Percentiles rank a stretch among this genome's conserved stretches.
Conservation (phyloP, 2,329 filamentous ascomycete genomes). For the Rutstroemia sp. region DNA sequence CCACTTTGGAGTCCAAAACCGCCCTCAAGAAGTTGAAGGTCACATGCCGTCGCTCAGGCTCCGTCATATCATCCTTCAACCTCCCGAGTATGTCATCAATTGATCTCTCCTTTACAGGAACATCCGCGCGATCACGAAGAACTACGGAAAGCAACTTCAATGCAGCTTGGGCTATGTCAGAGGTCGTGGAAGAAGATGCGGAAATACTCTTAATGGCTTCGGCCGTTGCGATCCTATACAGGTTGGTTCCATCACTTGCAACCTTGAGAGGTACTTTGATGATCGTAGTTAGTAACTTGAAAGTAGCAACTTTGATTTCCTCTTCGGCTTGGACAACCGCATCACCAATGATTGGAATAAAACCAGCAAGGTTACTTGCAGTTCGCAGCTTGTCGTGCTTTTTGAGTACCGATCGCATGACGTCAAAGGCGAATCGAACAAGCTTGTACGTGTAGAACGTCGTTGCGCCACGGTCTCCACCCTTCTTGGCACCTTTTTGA, state of each 20-base stretch:
- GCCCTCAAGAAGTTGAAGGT: conserved; percentile 92
- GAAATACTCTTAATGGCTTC: conserved; percentile 81
- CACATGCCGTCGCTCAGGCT: conserved; percentile 84
- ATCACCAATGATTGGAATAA: conserved; percentile 84
- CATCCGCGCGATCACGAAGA: conserved; percentile 70
- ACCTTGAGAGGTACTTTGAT: conserved; percentile 73
- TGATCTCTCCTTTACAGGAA: conserved; percentile 71
- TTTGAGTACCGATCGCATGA: conserved; percentile 76
- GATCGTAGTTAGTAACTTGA: conserved; percentile 77
- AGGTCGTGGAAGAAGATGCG: conserved; percentile 67
- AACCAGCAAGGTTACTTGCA: conserved; percentile 71
- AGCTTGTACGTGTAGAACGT: conserved; percentile 83
- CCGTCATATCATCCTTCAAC: conserved; percentile 81
- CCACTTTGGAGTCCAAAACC: conserved; percentile 74
- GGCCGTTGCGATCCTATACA: conserved; percentile 71
- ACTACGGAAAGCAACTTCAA: conserved; percentile 83
- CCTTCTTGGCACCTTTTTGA: conserved; percentile 71
- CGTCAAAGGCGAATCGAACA: conserved; percentile 77
- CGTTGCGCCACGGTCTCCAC: conserved; percentile 61
- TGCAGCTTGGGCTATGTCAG: conserved; percentile 78
- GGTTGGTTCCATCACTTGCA: conserved; percentile 49
- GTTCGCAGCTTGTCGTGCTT: conserved; percentile 79
- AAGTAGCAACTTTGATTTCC: conserved; percentile 82
- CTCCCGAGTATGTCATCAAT: conserved; percentile 76
- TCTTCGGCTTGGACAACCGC: conserved; percentile 77